Evolutionary conservation across 345 rosid species (phyloP), one percentile per base, ranked within the genome.

Genomic region (Euphorbia tirucalli): DNA sequence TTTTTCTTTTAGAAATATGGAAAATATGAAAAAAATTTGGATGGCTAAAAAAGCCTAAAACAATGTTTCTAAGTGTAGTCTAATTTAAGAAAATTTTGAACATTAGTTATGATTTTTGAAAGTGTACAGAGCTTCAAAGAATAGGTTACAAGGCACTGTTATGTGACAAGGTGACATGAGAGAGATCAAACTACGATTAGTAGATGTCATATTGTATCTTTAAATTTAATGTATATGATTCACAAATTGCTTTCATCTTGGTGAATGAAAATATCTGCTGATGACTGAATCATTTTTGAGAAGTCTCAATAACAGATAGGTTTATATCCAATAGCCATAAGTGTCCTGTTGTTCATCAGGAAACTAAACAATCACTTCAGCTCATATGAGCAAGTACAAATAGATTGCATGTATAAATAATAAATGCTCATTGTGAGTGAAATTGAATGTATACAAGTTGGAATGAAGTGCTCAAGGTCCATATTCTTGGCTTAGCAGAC

Each of bases 401-500:
- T 66, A 27, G 11, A n/a, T 66, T 66, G 35, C 32, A 22, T 66
- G 57, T 48, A 7, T 7, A 27, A 18, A 0, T 46, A 19, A 9
- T 25, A 56, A 56, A 56, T 24, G 14, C 35, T 22, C 30, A 10
- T 24, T 25, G 4, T 41, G 32, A 63, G 25, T 37, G 28, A 39
- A 39, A 37, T 32, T 37, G 41, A 21, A 64, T 27, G 4, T 11
- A 39, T 7, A 41, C 11, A 25, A 64, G 52, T 27, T 41, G 16
- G 68, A 64, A 39, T 63, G 48, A 62, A 35, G 22, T 62, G 66
- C 52, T 64, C 41, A n/a, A 35, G 10, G 28, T 46, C 50, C 31
- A 6, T 16, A 0, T 63, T 22, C 49, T 9, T 41, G 46, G 22
- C 46, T 63, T 22, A 39, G 9, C 43, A 37, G 31, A 27, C 55